Conservation (phyloP, 257 asterid species). For the Scutellaria galericulata region DNA sequence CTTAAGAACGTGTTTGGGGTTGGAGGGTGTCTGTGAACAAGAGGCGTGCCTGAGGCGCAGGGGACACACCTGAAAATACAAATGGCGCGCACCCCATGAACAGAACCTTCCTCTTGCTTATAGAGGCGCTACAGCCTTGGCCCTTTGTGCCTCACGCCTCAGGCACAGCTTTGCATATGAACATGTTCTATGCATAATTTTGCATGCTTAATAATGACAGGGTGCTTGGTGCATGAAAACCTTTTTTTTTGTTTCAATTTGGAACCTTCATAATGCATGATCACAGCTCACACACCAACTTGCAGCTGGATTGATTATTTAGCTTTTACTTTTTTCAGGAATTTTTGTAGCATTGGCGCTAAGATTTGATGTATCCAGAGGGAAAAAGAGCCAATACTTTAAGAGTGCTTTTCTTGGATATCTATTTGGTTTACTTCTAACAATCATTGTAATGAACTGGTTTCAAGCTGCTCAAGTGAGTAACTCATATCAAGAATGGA, state of each 20-base stretch:
- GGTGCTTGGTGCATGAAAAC: background rate
- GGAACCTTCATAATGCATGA: background rate
- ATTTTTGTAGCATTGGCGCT: slow-evolving; percentile 96
- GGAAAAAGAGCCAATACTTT: slow-evolving; percentile 75
- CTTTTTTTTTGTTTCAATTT: background rate
- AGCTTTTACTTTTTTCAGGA: slow-evolving; percentile 54
- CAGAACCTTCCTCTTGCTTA: too few species aligned
- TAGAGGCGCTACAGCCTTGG: too few species aligned
- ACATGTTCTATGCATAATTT: background rate
- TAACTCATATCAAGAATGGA: slow-evolving; percentile 3
- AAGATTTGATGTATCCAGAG: slow-evolving; percentile 93
- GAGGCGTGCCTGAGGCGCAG: too few species aligned
- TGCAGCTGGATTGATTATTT: background rate
- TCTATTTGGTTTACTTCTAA: slow-evolving; percentile 65
- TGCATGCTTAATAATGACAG: background rate
- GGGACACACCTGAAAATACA: too few species aligned
- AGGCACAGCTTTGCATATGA: too few species aligned
- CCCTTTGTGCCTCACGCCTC: too few species aligned
- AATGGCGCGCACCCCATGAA: too few species aligned
- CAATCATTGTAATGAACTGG: slow-evolving; percentile 96
- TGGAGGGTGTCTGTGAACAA: too few species aligned
- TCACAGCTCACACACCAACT: background rate
- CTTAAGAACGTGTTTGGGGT: too few species aligned
- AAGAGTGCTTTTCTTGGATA: slow-evolving; percentile 93
- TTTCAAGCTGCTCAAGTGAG: slow-evolving; percentile 98